Conservation (phyloP, 2,329 filamentous ascomycete genomes). For the Fonsecaea erecta region DNA sequence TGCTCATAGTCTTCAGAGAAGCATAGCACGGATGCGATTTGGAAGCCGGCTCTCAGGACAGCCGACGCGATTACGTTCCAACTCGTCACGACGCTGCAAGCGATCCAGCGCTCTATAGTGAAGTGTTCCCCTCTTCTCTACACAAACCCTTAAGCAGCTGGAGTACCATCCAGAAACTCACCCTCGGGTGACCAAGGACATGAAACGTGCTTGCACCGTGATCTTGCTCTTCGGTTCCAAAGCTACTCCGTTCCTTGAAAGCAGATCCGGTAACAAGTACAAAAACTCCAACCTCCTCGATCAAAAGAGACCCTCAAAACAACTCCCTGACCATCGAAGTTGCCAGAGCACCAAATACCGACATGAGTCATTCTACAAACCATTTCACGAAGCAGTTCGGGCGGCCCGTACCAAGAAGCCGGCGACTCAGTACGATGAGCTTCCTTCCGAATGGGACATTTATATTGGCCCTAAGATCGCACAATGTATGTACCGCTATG, state of each 20-base stretch:
- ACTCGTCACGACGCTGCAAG: neutral
- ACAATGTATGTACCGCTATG: conserved; percentile 38
- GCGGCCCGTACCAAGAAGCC: conserved; percentile 42
- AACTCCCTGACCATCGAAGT: neutral
- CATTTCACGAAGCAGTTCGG: neutral
- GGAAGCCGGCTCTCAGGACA: conserved; percentile 46
- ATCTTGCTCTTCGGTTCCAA: conserved; percentile 44
- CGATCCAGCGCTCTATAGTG: neutral
- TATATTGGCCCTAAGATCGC: conserved; percentile 50
- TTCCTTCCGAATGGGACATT: conserved; percentile 50
- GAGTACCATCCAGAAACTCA: conserved; percentile 40
- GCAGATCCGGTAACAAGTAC: neutral
- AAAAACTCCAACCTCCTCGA: neutral
- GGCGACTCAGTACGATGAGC: conserved; percentile 38
- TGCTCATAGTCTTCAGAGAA: conserved; percentile 47
- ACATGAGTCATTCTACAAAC: neutral
- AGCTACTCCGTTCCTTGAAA: conserved; percentile 24
- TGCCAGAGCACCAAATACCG: neutral
- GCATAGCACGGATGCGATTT: conserved; percentile 53
- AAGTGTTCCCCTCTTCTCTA: conserved; percentile 10
- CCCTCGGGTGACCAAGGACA: conserved; percentile 47
- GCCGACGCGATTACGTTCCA: conserved; percentile 38
- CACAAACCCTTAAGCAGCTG: conserved; percentile 37
- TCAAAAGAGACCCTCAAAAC: neutral
- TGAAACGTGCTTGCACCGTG: conserved; percentile 45